Evolutionary conservation across 1,139 yeast species (phyloP).

Genomic region (Spencermartinsiella ligniputridi): DNA sequence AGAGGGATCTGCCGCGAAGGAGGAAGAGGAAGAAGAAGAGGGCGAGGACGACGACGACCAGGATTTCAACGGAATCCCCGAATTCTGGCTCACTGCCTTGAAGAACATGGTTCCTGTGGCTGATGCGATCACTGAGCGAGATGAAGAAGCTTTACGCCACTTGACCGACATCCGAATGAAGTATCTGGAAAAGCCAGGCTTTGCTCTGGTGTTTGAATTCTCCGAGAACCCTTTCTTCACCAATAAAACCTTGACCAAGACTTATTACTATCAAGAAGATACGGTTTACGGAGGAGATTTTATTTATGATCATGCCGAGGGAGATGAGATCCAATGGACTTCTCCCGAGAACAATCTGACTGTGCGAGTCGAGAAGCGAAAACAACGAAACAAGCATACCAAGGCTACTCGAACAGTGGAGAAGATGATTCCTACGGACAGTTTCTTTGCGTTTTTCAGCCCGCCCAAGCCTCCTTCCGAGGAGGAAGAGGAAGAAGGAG

Average conservation of each 20-base stretch:
- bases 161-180: constrained; percentile 73
- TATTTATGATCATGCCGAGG: constrained; percentile 95
- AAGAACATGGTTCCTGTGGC: constrained; percentile 79
- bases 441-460: constrained; percentile 91
- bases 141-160: constrained; percentile 71
- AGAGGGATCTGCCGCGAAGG: constrained; percentile 32
- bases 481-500: constrained; percentile 45
- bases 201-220: constrained; percentile 80
- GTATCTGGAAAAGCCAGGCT: constrained; percentile 86
- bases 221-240: constrained; percentile 70
- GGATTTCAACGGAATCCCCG: constrained; percentile 71
- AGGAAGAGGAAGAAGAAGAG: constrained; percentile 43
- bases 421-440: constrained; percentile 86
- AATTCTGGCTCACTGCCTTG: constrained; percentile 94
- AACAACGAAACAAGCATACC: constrained; percentile 96
- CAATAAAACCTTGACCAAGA: constrained; percentile 68
- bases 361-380: constrained; percentile 83
- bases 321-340: constrained; percentile 80
- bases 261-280: constrained; percentile 92
- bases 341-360: constrained; percentile 80
- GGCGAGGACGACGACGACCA: constrained; percentile 44
- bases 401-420: constrained; percentile 96
- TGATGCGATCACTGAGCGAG: constrained; percentile 86
- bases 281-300: constrained; percentile 94
- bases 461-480: constrained; percentile 77